phyloP scores from a whole-genome alignment of 1,284 basidiomycete genomes.

The Mycosarcoma maydis region DNA sequence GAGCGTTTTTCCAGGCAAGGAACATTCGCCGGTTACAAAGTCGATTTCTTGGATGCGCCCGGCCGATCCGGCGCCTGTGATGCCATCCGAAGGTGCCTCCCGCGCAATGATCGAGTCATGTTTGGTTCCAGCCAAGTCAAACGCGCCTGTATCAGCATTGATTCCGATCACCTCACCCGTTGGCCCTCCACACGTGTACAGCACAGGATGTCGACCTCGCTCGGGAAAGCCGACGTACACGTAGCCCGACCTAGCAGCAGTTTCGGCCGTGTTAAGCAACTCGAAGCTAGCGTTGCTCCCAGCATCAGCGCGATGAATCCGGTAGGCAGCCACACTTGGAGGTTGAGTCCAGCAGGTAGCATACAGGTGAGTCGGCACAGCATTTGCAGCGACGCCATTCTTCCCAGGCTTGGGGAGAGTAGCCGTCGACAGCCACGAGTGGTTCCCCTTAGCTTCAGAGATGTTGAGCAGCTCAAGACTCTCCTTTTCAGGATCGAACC shows the following conservation, averaged over 20 bases:
- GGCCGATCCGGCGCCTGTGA: constrained; percentile 25
- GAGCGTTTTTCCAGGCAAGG: constrained; percentile 38
- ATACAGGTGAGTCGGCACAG: constrained; percentile 29
- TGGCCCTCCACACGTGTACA: constrained; percentile 68
- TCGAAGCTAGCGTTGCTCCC: constrained; percentile 13
- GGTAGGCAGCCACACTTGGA: constrained; percentile 47
- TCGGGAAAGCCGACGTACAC: constrained; percentile 41
- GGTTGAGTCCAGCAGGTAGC: constrained; percentile 54
- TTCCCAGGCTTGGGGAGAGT: constrained; percentile 4
- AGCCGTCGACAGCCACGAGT: constrained; percentile 51
- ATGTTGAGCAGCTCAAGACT: constrained; percentile 29
- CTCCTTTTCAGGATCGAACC: constrained; percentile 34
- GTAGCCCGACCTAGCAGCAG: constrained; percentile 46
- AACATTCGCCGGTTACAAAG: constrained; percentile 53
- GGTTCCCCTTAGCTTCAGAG: constrained; percentile 43
- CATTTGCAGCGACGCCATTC: background rate
- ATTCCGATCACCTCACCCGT: constrained; percentile 67
- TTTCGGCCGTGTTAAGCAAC: constrained; percentile 48
- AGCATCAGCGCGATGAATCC: constrained; percentile 15
- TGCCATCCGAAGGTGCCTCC: constrained; percentile 8
- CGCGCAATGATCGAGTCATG: constrained; percentile 16
- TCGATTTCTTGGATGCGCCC: constrained; percentile 61
- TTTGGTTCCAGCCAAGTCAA: constrained; percentile 35
- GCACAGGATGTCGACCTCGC: constrained; percentile 46
- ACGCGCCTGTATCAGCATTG: constrained; percentile 58